Base-by-base conservation (phyloP, 768 basidiomycete genomes). In the Ramaria sp. region DNA sequence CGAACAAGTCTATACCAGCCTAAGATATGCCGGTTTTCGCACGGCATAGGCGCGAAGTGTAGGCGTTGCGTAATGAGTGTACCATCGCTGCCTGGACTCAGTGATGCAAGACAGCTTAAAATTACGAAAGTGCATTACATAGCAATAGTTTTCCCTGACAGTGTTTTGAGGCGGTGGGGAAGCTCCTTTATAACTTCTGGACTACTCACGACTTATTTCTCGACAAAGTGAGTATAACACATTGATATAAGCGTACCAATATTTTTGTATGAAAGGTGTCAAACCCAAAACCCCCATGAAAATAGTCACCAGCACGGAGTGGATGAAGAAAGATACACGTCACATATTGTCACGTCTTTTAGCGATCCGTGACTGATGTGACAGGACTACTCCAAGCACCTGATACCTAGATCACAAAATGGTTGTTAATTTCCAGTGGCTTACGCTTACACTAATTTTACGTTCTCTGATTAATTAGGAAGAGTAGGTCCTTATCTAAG, bases 61-160 rank as follows among this genome's bases (percentile, higher is more conserved):
- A 90, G 73, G 22, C 88, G 78, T 63, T 88, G 87, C 0, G 88
- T 92, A 62, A 92, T 75, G 55, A 92, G 81, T 6, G 88, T 92
- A 44, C 82, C 89, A 73, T 92, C 89, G 42, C 89, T 91, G 61
- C 48, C 9, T 50, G 20, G 52, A 47, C 50, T 15, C 41, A 55
- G 58, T 57, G 38, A 45, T 48, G 47, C 25, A 51, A 51, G 48
- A 25, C 38, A n/a, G 24, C 52, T 43, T 56, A 56, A 45, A 50
- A 39, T 30, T 27, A 53, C 51, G 51, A 52, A n/a, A 18, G 5
- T 28, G 10, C 52, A 78, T 66, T 67, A 90, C 88, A 92, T 79
- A 50, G 84, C 85, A 50, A 92, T 71, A 28, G 70, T 83, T 69
- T 81, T 87, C 48, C 85, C 87, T 28, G 68, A 60, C 51, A 92